Evolutionary conservation across 495 filamentous ascomycete species (phyloP), one percentile per base, ranked within the genome.

Genomic region (Neurospora tetrasperma): DNA sequence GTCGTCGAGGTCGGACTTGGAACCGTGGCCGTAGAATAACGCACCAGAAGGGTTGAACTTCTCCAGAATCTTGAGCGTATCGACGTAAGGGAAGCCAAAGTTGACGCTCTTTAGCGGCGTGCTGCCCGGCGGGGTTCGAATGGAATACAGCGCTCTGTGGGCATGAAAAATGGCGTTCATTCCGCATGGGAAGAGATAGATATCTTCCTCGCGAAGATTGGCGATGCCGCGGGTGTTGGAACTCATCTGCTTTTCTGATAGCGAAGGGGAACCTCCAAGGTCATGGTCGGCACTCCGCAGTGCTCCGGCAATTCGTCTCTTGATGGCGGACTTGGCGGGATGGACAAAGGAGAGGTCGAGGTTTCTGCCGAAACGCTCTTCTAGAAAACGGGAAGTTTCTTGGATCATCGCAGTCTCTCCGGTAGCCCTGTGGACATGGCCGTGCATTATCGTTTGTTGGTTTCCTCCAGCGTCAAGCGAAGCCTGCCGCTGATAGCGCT

Each of bases 81-180:
- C 96, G 59, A 97, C 91, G 75, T 99, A 99, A 4, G 96, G 94
- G 75, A 98, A 99, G 6, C 91, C 93, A 78, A 88, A 93, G 74
- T 88, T 90, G 75, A 94, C 86, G 76, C 91, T 93, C 80, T 92
- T 91, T 18, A 66, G 27, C 54, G 54, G 54, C 73, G 85, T 78
- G 35, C 77, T 81, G 12, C 88, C 89, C 6, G 54, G 27, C 27
- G 23, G 54, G 54, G 54, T 66, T 59, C 89, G 86, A 5, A 87
- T 84, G 72, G 82, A 82, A 73, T 96, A 80, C 23, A 97, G 80
- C 40, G 86, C 87, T 70, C 90, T 90, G 80, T 98, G 96, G 0
- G 91, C 86, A 74, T 93, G 92, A 82, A 94, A 99, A 27, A 99
- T 98, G 43, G 96, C 89, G 77, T 90, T 97, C 94, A 99, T 99